A percentile compares a stretch with the other conserved stretches of the same genome.
These are phyloP conservation scores for Pythium volutum DNA, from an alignment of 352 stramenopile genomes.

Conservation along the genomic window DNA sequence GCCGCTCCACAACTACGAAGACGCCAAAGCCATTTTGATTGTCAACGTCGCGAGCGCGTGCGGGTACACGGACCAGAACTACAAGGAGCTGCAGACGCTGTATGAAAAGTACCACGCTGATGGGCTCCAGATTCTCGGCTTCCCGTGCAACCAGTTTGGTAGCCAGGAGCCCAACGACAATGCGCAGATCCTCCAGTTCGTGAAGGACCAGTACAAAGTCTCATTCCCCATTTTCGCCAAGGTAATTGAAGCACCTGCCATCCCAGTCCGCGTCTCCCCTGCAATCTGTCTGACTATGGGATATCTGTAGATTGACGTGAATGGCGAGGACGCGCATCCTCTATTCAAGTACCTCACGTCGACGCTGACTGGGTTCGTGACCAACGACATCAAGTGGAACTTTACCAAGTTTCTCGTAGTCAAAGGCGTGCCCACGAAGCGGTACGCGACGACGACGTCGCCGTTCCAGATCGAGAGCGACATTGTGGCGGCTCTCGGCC, in stretches of 20 bases:
- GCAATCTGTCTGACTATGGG: not conserved
- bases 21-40: slow-evolving; percentile 65
- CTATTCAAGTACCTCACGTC: slow-evolving; percentile 92
- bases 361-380: slow-evolving; percentile 57
- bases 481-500: slow-evolving; percentile 47
- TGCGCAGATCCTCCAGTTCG: slow-evolving; percentile 76
- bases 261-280: too few relatives aligned
- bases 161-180: slow-evolving; percentile 80
- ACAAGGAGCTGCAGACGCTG: slow-evolving; percentile 65
- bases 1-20: slow-evolving; percentile 44
- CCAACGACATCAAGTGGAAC: slow-evolving; percentile 86
- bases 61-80: slow-evolving; percentile 83
- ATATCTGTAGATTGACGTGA: slow-evolving; percentile 88
- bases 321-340: slow-evolving; percentile 79
- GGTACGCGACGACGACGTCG: slow-evolving; percentile 67
- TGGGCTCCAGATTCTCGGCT: slow-evolving; percentile 88
- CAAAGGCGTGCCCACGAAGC: slow-evolving; percentile 63
- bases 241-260: slow-evolving; percentile 22
- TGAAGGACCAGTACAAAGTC: slow-evolving; percentile 64
- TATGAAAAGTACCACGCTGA: slow-evolving; percentile 72
- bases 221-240: slow-evolving; percentile 88
- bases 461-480: slow-evolving; percentile 61
- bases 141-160: slow-evolving; percentile 97
- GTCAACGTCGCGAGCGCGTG: slow-evolving; percentile 83
- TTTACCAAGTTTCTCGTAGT: slow-evolving; percentile 88